Evolutionary conservation across 177 flowering plant genomes (phyloP).

Genomic region (Vitis hybrid): DNA sequence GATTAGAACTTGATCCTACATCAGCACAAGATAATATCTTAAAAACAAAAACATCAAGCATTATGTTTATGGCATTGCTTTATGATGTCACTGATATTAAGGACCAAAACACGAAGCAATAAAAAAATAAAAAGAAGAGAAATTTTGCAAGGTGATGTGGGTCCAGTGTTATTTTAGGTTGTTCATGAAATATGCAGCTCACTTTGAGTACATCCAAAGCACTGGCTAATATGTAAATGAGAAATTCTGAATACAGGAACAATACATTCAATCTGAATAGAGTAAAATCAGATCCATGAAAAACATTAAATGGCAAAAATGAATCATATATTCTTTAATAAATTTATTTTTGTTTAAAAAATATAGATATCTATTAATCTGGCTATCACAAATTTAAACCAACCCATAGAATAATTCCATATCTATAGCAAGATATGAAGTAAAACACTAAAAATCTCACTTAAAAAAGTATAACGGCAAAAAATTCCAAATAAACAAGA

Average conservation of each 20-base stretch:
- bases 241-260: not conserved
- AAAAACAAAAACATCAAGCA: not conserved
- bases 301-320: not conserved
- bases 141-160: too few species aligned
- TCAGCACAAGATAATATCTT: not conserved
- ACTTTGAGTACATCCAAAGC: not conserved
- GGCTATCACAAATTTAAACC: not conserved
- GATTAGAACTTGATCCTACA: constrained; percentile 11
- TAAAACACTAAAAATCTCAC: too few species aligned
- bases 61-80: too few species aligned
- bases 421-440: too few species aligned
- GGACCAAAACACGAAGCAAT: too few species aligned
- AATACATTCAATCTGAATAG: not conserved
- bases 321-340: not conserved
- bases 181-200: not conserved
- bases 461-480: too few species aligned
- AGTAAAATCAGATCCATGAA: not conserved
- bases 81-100: too few species aligned
- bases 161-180: not conserved
- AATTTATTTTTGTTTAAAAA: not conserved
- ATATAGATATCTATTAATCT: not conserved
- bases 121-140: too few species aligned
- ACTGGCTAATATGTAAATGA: not conserved
- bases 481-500: too few species aligned
- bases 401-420: not conserved